Percentiles rank a stretch among this genome's conserved stretches.
Evolutionary conservation across 164 flowering plant species (phyloP).

Genomic region (Vitis riparia): DNA sequence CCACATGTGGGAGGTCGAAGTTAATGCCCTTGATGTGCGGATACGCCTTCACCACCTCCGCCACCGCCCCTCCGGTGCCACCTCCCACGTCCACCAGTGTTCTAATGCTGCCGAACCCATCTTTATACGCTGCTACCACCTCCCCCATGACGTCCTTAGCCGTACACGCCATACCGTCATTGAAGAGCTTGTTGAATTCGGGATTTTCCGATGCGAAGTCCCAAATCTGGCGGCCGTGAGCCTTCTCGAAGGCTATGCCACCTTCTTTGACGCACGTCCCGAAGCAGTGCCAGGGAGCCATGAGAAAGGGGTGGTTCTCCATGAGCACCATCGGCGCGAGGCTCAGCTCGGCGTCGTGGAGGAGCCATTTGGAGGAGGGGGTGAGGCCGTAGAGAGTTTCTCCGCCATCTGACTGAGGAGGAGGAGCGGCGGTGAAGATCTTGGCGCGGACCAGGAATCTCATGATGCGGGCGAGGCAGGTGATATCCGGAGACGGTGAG

Average conservation of each 20-base stretch:
- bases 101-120: conserved; percentile 32
- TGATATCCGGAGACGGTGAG: conserved; percentile 23
- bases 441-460: conserved; percentile 36
- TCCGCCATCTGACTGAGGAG: conserved; percentile 9
- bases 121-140: conserved; percentile 24
- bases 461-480: conserved; percentile 46
- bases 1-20: conserved; percentile 53
- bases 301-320: conserved; percentile 23
- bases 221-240: conserved; percentile 37
- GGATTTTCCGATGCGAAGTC: conserved; percentile 31
- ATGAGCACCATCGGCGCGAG: conserved; percentile 27
- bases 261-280: conserved; percentile 36
- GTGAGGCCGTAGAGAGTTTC: conserved; percentile 35
- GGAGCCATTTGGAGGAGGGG: conserved; percentile 29
- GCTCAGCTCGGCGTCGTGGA: conserved; percentile 22
- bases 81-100: conserved; percentile 58
- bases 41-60: conserved; percentile 33
- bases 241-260: conserved; percentile 37
- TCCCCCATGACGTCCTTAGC: conserved; percentile 22
- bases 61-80: conserved; percentile 32
- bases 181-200: conserved; percentile 32
- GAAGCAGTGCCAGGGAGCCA: conserved; percentile 33
- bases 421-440: conserved; percentile 26
- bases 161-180: conserved; percentile 35
- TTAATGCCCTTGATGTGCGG: conserved; percentile 44